Percentiles rank a stretch among this genome's conserved stretches.
phyloP scores from a whole-genome alignment of 805 yeast species.

The Kazachstania bromeliacearum region DNA sequence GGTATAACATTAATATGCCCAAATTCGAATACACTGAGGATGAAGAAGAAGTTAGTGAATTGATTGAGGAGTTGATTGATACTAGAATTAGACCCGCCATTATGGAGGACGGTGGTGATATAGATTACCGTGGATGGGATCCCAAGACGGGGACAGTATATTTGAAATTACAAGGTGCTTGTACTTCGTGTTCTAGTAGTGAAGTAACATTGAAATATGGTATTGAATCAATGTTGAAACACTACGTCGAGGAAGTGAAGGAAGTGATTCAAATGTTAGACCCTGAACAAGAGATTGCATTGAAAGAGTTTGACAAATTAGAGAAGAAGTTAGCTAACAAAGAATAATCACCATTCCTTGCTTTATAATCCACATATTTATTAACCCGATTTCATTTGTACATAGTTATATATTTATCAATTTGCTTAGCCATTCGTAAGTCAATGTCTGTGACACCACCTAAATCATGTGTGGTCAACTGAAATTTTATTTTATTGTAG shows the following conservation, averaged over 20 bases:
- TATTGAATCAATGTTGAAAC: slow-evolving; percentile 93
- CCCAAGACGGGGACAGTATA: slow-evolving; percentile 81
- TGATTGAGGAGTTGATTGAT: slow-evolving; percentile 86
- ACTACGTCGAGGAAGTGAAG: slow-evolving; percentile 90
- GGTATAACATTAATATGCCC: slow-evolving; percentile 25
- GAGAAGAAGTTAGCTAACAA: slow-evolving; percentile 44
- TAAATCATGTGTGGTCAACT: slow-evolving; percentile 58
- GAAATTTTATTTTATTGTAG: slow-evolving; percentile 47
- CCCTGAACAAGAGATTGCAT: slow-evolving; percentile 64
- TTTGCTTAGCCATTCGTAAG: slow-evolving; percentile 43
- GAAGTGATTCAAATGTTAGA: slow-evolving; percentile 83
- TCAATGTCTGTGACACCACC: slow-evolving; percentile 47
- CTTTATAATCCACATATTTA: no score
- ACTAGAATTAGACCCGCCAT: slow-evolving; percentile 96
- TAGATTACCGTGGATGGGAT: slow-evolving; percentile 78
- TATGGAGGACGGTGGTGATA: slow-evolving; percentile 98
- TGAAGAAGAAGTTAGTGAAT: slow-evolving; percentile 70
- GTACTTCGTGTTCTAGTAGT: slow-evolving; percentile 85
- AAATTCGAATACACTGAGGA: slow-evolving; percentile 40
- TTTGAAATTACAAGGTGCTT: slow-evolving; percentile 88
- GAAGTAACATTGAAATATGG: slow-evolving; percentile 91
- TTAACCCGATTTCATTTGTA: slow-evolving; percentile 4
- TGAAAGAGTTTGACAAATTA: slow-evolving; percentile 75
- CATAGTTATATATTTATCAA: slow-evolving; percentile 30
- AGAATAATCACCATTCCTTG: slow-evolving; percentile 1